Base-by-base conservation (phyloP, 768 basidiomycete species). In the Neoboletus brunneissimus region DNA sequence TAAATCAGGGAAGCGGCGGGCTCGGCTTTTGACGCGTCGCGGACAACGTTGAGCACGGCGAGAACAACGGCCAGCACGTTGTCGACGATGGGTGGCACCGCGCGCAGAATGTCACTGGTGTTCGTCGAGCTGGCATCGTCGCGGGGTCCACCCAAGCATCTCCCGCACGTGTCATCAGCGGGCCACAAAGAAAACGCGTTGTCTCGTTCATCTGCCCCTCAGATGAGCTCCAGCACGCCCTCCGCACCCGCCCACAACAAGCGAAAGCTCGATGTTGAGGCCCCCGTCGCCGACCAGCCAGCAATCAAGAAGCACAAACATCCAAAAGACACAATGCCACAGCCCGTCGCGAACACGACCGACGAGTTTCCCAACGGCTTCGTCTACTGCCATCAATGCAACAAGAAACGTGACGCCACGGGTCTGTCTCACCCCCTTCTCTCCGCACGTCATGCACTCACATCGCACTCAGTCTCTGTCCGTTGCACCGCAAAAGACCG, bases 361-460 rank as follows among this genome's bases (percentile, higher is more conserved):
- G 55, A 73, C 20, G 71, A 74, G 38, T 69, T 61, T 54, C 75
- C 76, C 35, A 72, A 71, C 27, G 79, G 63, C 64, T 77, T 67
- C 47, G 70, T 82, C 48, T 81, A 84, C 60, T 91, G 89, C 60
- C 89, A 89, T 67, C 88, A 89, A 64, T 89, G 89, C 70, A 77
- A 76, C 58, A 80, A 79, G 66, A 87, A 85, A 61, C 81, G 83
- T 49, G 83, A 82, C 60, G 65, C 68, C 29, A 65, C 72, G 45
- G 72, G 88, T 86, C 45, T 49, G 77, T 64, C 31, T 54, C 23
- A 32, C 3, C n/a, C 34, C 25, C 16, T n/a, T 35, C 15, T 20
- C 51, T 18, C 53, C 23, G 45, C 47, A 53, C 47, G 35, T 5
- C 38, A 15, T 54, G 16, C 45, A 41, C 56, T 67, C 37, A 62